Percentiles rank a stretch among this genome's conserved stretches.
Evolutionary conservation across 169 alveolate species (phyloP).

Genomic region (Neospora caninum): DNA sequence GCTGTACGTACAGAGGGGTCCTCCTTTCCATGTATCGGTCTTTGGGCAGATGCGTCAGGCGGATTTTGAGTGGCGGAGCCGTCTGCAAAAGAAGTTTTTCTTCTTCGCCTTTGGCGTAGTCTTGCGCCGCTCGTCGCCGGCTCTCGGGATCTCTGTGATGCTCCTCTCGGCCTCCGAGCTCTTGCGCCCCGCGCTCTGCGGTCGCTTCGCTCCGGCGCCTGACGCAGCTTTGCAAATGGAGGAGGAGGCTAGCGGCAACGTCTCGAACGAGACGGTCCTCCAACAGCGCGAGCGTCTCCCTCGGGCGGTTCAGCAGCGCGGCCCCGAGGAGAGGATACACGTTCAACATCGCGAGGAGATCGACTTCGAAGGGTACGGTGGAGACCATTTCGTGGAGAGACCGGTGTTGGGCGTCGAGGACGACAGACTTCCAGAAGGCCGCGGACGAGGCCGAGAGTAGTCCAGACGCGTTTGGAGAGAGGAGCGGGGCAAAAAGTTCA

Average conservation of each 20-base stretch:
- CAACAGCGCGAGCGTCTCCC: neutral
- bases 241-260: neutral
- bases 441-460: neutral
- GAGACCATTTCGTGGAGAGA: conserved; percentile 14
- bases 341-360: neutral
- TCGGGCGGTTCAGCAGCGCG: neutral
- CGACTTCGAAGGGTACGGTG: conserved; percentile 20
- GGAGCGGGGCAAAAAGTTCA: neutral
- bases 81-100: neutral
- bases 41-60: neutral
- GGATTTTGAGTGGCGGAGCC: neutral
- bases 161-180: neutral
- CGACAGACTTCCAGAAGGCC: conserved; percentile 6
- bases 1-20: neutral
- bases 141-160: neutral
- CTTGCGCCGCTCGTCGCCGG: neutral
- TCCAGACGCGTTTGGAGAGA: neutral
- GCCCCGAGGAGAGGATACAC: neutral
- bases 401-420: neutral
- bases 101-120: neutral
- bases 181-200: neutral
- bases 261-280: neutral
- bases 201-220: neutral
- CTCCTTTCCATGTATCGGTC: neutral
- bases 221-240: neutral